Conservation (phyloP, 192 early-diverging fungal genomes). For the Allomyces javanicus region DNA sequence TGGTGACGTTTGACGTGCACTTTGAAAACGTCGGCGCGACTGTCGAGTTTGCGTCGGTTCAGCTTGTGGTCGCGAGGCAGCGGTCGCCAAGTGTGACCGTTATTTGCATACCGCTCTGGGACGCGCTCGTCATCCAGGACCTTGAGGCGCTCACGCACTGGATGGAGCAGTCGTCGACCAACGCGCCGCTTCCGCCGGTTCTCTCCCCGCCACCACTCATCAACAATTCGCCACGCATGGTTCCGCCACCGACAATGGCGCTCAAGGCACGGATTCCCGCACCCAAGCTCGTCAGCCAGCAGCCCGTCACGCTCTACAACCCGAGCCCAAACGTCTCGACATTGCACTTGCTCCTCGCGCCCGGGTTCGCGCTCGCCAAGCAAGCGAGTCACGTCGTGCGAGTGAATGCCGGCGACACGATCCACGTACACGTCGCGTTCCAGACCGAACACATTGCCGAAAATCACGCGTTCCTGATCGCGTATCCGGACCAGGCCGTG, state of each 20-base stretch:
- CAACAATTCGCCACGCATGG: not conserved
- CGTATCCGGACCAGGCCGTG: not conserved
- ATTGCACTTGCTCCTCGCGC: not conserved
- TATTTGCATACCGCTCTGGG: not conserved
- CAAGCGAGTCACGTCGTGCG: not conserved
- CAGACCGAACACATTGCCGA: not conserved
- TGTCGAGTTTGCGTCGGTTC: not conserved
- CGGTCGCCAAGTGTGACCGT: constrained; percentile 4
- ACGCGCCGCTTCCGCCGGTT: constrained; percentile 24
- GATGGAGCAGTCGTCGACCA: not conserved
- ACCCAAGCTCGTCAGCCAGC: not conserved
- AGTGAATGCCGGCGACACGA: not conserved
- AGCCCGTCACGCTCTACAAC: not conserved
- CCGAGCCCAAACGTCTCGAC: not conserved
- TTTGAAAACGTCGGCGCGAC: not conserved
- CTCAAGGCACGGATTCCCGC: not conserved
- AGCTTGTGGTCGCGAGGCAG: constrained; percentile 5
- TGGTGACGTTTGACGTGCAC: not conserved
- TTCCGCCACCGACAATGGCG: not conserved
- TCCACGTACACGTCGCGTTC: not conserved
- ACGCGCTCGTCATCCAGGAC: not conserved
- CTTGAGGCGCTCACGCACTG: not conserved
- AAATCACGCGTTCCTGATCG: not conserved
- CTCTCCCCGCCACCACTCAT: not conserved
- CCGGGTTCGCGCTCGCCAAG: not conserved